Percentiles rank a stretch among this genome's conserved stretches.
phyloP scores from a whole-genome alignment of 345 rosid species.

The Schrenkiella parvula region DNA sequence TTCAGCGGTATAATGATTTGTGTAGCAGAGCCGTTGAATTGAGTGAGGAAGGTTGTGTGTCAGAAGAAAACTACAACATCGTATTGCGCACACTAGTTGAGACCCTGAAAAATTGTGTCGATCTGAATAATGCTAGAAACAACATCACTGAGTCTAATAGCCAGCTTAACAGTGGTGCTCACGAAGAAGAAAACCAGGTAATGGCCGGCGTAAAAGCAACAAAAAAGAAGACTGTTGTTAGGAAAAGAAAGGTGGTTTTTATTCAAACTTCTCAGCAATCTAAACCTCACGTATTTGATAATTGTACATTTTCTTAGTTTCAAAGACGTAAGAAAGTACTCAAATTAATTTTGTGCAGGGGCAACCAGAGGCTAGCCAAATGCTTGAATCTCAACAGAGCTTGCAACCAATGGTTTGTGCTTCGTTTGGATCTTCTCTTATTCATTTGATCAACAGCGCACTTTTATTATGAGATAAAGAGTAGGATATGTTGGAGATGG shows the following conservation, averaged over 20 bases:
- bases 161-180: constrained; percentile 31
- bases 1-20: constrained; percentile 51
- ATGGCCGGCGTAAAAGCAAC: constrained; percentile 37
- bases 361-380: constrained; percentile 38
- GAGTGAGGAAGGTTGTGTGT: constrained; percentile 47
- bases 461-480: neutral
- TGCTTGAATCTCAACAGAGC: constrained; percentile 46
- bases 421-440: neutral
- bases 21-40: constrained; percentile 44
- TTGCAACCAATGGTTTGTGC: constrained; percentile 50
- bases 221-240: constrained; percentile 47
- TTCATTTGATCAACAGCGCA: neutral
- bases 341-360: constrained; percentile 37
- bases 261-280: neutral
- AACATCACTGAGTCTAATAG: constrained; percentile 35
- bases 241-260: constrained; percentile 52
- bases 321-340: neutral
- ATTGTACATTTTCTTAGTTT: neutral
- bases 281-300: neutral
- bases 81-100: constrained; percentile 43
- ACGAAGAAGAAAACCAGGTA: constrained; percentile 41
- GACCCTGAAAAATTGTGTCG: constrained; percentile 49
- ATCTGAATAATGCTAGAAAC: constrained; percentile 43
- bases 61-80: constrained; percentile 44
- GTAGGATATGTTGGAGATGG: neutral